Percentiles rank a stretch among this genome's conserved stretches.
These are phyloP conservation scores for Coemansia sp. DNA, from an alignment of 192 early-diverging fungal species.

Conservation along the genomic window DNA sequence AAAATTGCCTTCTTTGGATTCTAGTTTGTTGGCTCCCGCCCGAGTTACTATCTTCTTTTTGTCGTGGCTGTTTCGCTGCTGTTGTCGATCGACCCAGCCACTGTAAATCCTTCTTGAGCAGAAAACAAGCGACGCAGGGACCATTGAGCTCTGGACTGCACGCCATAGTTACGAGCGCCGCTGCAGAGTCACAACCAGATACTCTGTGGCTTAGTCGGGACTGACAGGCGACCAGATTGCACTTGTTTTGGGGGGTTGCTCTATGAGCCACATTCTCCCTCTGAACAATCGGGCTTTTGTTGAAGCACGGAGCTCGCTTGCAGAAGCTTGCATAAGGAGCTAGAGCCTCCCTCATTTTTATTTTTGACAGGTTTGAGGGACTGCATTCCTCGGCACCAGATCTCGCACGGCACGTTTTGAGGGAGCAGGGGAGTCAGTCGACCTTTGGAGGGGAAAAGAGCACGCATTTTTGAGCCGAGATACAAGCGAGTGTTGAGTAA, in stretches of 20 bases:
- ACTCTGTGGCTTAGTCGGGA: slow-evolving; percentile 1
- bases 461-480: background rate
- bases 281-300: background rate
- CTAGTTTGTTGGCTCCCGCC: background rate
- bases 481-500: background rate
- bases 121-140: background rate
- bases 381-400: slow-evolving; percentile 5
- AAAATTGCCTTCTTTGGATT: background rate
- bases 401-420: background rate
- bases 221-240: background rate
- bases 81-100: slow-evolving; percentile 7
- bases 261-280: background rate
- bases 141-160: background rate
- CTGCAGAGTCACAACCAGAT: background rate
- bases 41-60: background rate
- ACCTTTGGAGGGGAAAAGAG: background rate
- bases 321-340: background rate
- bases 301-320: background rate
- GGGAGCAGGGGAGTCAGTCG: background rate
- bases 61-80: slow-evolving; percentile 1
- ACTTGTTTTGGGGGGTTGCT: background rate
- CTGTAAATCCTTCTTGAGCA: background rate
- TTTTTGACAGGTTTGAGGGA: background rate
- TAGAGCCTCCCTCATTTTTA: background rate
- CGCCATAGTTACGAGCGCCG: background rate